Evolutionary conservation across 495 filamentous ascomycete genomes (phyloP).

Genomic region (Cairneyella variabilis): DNA sequence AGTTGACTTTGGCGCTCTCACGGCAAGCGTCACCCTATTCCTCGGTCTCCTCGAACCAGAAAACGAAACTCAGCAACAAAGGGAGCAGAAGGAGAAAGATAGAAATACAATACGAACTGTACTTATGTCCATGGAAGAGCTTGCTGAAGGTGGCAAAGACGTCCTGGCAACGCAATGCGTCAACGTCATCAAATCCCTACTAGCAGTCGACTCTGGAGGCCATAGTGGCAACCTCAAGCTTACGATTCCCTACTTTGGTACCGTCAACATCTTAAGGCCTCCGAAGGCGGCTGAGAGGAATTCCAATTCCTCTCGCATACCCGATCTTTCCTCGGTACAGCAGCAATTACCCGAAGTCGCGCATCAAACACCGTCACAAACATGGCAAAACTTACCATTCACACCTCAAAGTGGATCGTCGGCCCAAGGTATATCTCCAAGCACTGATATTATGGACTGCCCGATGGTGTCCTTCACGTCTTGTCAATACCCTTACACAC

Average conservation of each 20-base stretch:
- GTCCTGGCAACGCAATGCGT: conserved; percentile 37
- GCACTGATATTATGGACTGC: neutral
- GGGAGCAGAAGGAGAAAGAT: conserved; percentile 33
- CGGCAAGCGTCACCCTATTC: conserved; percentile 40
- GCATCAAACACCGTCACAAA: neutral
- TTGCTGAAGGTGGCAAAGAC: conserved; percentile 33
- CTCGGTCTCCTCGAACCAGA: conserved; percentile 31
- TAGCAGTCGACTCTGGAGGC: conserved; percentile 29
- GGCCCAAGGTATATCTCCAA: neutral
- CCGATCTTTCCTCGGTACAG: neutral
- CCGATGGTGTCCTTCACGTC: conserved; percentile 7
- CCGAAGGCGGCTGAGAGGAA: conserved; percentile 9
- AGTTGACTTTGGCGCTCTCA: conserved; percentile 42
- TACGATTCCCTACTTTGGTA: conserved; percentile 44
- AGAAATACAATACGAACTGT: conserved; percentile 21
- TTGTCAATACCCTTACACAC: neutral
- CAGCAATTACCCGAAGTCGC: neutral
- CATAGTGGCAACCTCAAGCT: conserved; percentile 29
- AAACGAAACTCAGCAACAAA: conserved; percentile 3
- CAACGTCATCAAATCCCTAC: conserved; percentile 37
- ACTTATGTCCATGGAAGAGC: conserved; percentile 35
- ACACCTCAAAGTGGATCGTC: neutral
- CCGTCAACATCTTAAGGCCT: conserved; percentile 37
- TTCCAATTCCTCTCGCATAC: neutral
- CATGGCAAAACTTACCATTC: neutral